A percentile compares a stretch with the other conserved stretches of the same genome.
phyloP scores from a whole-genome alignment of 2,329 filamentous ascomycete species.

The Fusarium ambrosium region DNA sequence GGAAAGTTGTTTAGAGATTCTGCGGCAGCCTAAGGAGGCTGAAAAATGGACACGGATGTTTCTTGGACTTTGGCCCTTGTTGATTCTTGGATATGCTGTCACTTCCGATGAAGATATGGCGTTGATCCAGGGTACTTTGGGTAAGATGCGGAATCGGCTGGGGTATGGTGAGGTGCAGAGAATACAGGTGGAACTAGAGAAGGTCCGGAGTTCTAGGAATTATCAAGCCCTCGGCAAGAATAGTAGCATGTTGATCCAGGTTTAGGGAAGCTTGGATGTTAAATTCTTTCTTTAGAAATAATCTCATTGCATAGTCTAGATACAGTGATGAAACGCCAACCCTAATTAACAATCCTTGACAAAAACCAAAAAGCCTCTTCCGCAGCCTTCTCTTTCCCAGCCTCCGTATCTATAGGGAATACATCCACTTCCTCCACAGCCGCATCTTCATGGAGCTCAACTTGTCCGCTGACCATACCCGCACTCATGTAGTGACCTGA shows the following conservation, averaged over 20 bases:
- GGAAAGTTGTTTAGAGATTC: neutral
- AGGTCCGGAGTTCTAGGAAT: neutral
- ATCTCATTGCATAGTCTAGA: no score
- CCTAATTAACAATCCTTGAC: neutral
- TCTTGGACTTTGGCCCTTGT: slow-evolving; percentile 24
- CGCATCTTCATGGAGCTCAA: neutral
- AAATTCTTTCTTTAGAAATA: no score
- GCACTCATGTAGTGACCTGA: neutral
- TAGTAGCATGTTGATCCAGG: neutral
- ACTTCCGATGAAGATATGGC: slow-evolving; percentile 8
- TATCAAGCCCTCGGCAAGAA: neutral
- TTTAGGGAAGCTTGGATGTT: neutral
- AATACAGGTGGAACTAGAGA: neutral
- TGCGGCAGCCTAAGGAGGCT: slow-evolving; percentile 5
- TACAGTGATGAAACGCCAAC: neutral
- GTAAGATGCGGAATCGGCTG: neutral
- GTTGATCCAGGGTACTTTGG: neutral
- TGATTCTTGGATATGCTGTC: slow-evolving; percentile 27
- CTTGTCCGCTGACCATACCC: neutral
- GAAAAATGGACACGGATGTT: slow-evolving; percentile 21
- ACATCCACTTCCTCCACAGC: neutral
- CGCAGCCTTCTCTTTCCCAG: neutral
- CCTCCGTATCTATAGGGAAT: neutral
- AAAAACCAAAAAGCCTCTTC: neutral
- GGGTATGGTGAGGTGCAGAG: slow-evolving; percentile 1